Evolutionary conservation across 2,329 filamentous ascomycete species (phyloP), one percentile per base, ranked within the genome.

Genomic region (Colletotrichum sp.): DNA sequence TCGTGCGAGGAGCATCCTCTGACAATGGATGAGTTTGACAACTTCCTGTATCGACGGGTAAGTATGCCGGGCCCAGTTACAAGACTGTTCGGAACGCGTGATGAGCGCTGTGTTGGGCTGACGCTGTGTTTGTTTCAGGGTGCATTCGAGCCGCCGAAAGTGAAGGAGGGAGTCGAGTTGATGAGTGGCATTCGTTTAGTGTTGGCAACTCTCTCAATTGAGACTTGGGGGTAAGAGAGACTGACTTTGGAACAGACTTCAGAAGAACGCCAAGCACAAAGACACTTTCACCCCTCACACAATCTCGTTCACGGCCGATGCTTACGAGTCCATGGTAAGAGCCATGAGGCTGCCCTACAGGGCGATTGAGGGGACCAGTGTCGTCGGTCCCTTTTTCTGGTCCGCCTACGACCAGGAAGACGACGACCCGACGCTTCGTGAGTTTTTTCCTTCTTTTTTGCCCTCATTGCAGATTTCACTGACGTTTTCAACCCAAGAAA

Each of bases 361-460:
- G 10, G 89, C 86, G 39, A 90, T 93, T 77, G 92, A 93, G 82
- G 88, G 89, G 21, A 89, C 87, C 24, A 88, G 88, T 72, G 87
- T 90, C 13, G 91, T 93, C 16, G 92, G 91, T 0, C 92, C 91
- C 1, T 92, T 92, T 80, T 93, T 93, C 82, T 93, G 91, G 91
- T 88, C 85, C 55, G 86, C 88, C 3, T 86, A 88, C 76, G 90
- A 93, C 80, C 87, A 90, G 74, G 87, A 92, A 78, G 89, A 91
- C 68, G 85, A 88, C 3, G 87, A 92, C 77, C 89, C 88, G 48
- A 89, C 91, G 82, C 83, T 93, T 61, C 91, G 90, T 91, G 85
- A 80, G 88, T 83, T 30, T 52, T 16, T 48, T 48, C 2, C 4
- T 43, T 7, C 9, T 48, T n/a, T 48, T n/a, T 12, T 12, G 9